These are phyloP conservation scores for Solioccasus polychromus DNA, from an alignment of 768 basidiomycete genomes.

Conservation along the genomic window DNA sequence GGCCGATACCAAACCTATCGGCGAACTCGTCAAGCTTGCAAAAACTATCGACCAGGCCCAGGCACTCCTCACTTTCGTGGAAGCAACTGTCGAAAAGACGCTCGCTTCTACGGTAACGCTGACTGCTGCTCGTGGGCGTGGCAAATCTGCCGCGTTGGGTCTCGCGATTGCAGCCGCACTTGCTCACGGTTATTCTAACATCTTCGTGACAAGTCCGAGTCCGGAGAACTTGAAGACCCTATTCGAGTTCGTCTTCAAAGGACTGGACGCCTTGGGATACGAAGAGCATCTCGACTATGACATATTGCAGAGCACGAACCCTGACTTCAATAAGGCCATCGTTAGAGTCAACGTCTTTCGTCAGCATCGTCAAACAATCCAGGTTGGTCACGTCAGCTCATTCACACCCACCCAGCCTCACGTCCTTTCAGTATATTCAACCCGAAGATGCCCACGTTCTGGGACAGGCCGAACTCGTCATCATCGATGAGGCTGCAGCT, in stretches of 20 bases:
- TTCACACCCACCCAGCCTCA: constrained; percentile 3
- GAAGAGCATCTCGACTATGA: constrained; percentile 99
- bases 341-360: constrained; percentile 94
- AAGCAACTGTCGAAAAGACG: constrained; percentile 90
- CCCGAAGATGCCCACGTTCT: constrained; percentile 97
- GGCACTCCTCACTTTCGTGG: constrained; percentile 91
- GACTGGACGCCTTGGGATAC: constrained; percentile 89
- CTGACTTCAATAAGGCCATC: constrained; percentile 92
- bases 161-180: constrained; percentile 91
- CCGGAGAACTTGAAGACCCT: constrained; percentile 97
- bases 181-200: constrained; percentile 92
- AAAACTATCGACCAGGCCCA: constrained; percentile 94
- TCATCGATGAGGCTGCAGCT: constrained; percentile 98
- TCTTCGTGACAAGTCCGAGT: constrained; percentile 96
- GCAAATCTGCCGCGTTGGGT: constrained; percentile 96
- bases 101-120: constrained; percentile 92
- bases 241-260: constrained; percentile 98
- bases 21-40: constrained; percentile 85
- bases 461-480: constrained; percentile 94
- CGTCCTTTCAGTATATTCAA: constrained; percentile 81
- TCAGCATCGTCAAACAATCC: constrained; percentile 93
- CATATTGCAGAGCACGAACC: constrained; percentile 90
- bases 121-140: constrained; percentile 92
- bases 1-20: constrained; percentile 80
- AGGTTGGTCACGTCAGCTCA: constrained; percentile 48